phyloP scores from a whole-genome alignment of 78 protist species.

The Diacronema lutheri region DNA sequence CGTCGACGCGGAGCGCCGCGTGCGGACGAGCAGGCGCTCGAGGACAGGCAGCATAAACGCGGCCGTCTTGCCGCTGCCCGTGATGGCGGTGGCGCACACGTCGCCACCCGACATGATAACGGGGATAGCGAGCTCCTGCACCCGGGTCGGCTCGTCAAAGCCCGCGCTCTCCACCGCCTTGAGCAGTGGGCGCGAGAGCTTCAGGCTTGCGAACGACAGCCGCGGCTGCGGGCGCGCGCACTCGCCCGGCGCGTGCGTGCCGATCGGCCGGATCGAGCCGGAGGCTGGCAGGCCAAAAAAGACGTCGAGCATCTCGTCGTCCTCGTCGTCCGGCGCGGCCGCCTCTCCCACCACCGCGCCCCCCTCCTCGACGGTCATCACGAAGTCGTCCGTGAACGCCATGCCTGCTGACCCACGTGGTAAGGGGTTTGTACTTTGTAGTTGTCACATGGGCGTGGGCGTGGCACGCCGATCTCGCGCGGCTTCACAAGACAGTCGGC shows the following conservation, averaged over 20 bases:
- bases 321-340: too few species aligned
- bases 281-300: too few species aligned
- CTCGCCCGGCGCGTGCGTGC: neutral
- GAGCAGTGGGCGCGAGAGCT: neutral
- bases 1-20: constrained; percentile 23
- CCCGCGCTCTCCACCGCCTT: constrained; percentile 13
- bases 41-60: constrained; percentile 93
- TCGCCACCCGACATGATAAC: constrained; percentile 38
- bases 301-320: too few species aligned
- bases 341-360: too few species aligned
- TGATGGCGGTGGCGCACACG: constrained; percentile 49
- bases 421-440: too few species aligned
- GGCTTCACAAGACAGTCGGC: too few species aligned
- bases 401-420: too few species aligned
- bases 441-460: too few species aligned
- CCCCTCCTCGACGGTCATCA: too few species aligned
- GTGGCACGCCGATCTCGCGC: too few species aligned
- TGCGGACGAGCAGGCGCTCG: constrained; percentile 26
- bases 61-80: constrained; percentile 95
- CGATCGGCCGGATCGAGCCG: too few species aligned
- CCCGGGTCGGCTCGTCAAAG: constrained; percentile 29
- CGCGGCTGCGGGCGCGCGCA: neutral
- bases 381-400: too few species aligned
- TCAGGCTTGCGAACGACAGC: neutral
- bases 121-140: constrained; percentile 51